Base-by-base conservation (phyloP, 371 early-diverging fungal genomes). In the Funneliformis caledonium region DNA sequence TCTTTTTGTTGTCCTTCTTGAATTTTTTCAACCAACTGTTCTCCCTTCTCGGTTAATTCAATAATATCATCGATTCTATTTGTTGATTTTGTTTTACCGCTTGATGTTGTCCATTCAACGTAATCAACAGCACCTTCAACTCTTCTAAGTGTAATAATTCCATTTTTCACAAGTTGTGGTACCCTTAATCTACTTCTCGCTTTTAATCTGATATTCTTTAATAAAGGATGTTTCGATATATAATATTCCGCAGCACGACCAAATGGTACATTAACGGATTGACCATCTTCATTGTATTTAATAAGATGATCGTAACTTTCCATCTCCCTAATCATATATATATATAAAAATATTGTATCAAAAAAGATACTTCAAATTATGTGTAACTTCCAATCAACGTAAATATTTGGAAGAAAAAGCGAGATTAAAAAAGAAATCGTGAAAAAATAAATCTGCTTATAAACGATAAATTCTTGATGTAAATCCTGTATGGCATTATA, bases 161-260 rank as follows among this genome's bases (percentile, higher is more conserved):
- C 56, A 43, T 74, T 59, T n/a, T 60, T 52, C 8, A 74, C 31
- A n/a, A 69, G 70, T 69, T 69, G 70, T 43, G 70, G 70, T n/a
- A 47, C 22, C 45, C 70, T 69, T n/a, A 69, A 22, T 33, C 74
- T 47, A 59, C 74, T 74, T 16, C 60, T 47, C 19, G 74, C 50
- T n/a, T 74, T 74, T 59, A 74, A 50, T 52, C 74, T 22, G 16
- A 59, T 74, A 74, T 74, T 74, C 56, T 59, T 74, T 59, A 74
- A 14, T 50, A 74, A 37, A 31, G 74, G 74, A 74, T 74, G 74
- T 16, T 74, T 74, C 12, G 60, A 50, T 33, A 74, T 74, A 74
- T 74, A 74, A 26, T 42, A 74, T 50, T 74, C 60, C 56, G 74
- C 74, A 56, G 74, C 74, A 74, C 74, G 74, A 16, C 60, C 74